phyloP scores from a whole-genome alignment of 2,329 filamentous ascomycete genomes.

The Exophiala lecanii-corni region DNA sequence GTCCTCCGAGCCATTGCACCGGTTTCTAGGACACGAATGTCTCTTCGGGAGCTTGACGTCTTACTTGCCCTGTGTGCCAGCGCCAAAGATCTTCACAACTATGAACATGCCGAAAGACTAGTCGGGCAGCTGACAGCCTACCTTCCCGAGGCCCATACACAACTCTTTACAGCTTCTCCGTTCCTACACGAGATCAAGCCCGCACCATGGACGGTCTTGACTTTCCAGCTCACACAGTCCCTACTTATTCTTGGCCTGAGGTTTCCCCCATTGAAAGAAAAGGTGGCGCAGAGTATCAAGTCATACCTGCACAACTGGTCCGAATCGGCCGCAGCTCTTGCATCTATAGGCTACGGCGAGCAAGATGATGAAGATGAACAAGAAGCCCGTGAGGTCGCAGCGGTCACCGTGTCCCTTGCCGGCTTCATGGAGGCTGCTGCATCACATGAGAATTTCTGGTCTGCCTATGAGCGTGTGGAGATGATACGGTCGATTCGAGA shows the following conservation, averaged over 20 bases:
- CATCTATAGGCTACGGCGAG: conserved; percentile 53
- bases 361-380: conserved; percentile 51
- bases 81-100: conserved; percentile 66
- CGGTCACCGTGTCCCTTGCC: conserved; percentile 76
- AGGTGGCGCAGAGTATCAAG: conserved; percentile 62
- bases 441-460: conserved; percentile 76
- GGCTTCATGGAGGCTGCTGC: conserved; percentile 84
- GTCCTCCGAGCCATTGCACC: conserved; percentile 35
- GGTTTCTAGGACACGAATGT: conserved; percentile 43
- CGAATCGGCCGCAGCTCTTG: conserved; percentile 53
- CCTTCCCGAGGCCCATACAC: conserved; percentile 75
- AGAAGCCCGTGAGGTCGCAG: conserved; percentile 63
- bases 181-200: conserved; percentile 78
- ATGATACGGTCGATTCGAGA: conserved; percentile 67
- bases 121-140: conserved; percentile 77
- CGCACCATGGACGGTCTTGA: conserved; percentile 81
- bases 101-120: conserved; percentile 71
- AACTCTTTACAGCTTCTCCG: conserved; percentile 73
- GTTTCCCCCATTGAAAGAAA: conserved; percentile 63
- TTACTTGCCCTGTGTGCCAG: conserved; percentile 88
- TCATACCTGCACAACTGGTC: conserved; percentile 69
- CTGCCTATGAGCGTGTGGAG: conserved; percentile 63
- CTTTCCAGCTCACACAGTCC: conserved; percentile 72
- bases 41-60: conserved; percentile 84
- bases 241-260: conserved; percentile 74